Evolutionary conservation across 2,329 filamentous ascomycete species (phyloP), one percentile per base, ranked within the genome.

Genomic region (Knufia fluminis): DNA sequence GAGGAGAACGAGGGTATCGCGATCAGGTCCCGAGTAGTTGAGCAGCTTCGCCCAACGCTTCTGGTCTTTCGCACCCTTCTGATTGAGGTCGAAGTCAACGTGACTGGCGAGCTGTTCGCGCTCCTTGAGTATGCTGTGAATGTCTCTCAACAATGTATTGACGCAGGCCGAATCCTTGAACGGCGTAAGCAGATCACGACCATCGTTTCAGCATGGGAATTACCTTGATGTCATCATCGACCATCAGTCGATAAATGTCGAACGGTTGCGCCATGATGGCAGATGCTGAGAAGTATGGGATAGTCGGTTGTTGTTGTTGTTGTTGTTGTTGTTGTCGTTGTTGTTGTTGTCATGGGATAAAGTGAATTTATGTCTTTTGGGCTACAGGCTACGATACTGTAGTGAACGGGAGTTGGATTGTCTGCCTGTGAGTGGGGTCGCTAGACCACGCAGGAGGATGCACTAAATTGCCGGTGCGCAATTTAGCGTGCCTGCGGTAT

Each of bases 221-320:
- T 28, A 28, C 26, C 26, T 28, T 28, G 26, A 28, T 28, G 26
- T 28, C 26, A 28, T 28, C 26, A 28, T 28, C 26, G 26, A 28
- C 26, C 26, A 28, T 28, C 26, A 28, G 26, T 28, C 26, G 26
- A 28, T 28, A 28, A 28, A 28, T 28, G 26, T 28, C 26, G 26
- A 28, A 28, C 26, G 26, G 26, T 28, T 28, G 26, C 32, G 46
- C 48, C 54, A 38, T 49, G 24, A 40, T 48, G 50, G 14, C 45
- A 42, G 46, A 46, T 32, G 40, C 38, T 24, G 28, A 49, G 42
- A 41, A 54, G 52, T 32, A 50, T 49, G 22, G 50, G 52, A 49
- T 54, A 52, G 26, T 50, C 45, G 23, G 53, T 28, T 4, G 49
- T 50, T 26, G 54, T 52, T 8, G 54, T 46, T 52, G 54, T 54